These are phyloP conservation scores for Dactylellina sp. DNA, from an alignment of 2,329 filamentous ascomycete genomes.

Conservation along the genomic window DNA sequence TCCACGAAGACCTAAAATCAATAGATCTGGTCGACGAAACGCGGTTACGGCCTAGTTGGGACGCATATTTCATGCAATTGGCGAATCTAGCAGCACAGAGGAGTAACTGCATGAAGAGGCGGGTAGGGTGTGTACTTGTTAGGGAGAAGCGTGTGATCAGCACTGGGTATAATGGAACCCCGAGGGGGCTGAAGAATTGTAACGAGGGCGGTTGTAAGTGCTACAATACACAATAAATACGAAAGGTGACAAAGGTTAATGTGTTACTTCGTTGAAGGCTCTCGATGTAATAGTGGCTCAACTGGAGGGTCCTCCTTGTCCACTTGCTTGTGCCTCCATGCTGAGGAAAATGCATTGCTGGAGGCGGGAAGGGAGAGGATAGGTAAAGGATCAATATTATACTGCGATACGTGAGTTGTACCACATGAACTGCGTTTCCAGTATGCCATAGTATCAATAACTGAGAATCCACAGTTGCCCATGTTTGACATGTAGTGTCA, in stretches of 20 bases:
- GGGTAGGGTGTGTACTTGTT: constrained; percentile 94
- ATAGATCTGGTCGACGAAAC: constrained; percentile 82
- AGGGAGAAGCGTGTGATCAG: constrained; percentile 86
- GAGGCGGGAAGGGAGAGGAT: constrained; percentile 94
- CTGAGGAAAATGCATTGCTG: constrained; percentile 94
- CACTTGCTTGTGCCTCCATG: constrained; percentile 96
- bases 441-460: constrained; percentile 1
- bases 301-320: constrained; percentile 78
- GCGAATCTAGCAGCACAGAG: constrained; percentile 89
- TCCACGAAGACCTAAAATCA: constrained; percentile 78
- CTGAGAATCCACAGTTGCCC: constrained; percentile 72
- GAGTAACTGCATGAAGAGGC: constrained; percentile 97
- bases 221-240: constrained; percentile 55
- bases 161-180: constrained; percentile 98
- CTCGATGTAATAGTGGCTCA: constrained; percentile 82
- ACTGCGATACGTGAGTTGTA: constrained; percentile 79
- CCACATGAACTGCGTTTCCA: not conserved
- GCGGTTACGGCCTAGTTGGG: constrained; percentile 89
- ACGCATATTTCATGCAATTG: constrained; percentile 98
- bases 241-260: constrained; percentile 42
- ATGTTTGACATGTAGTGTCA: constrained; percentile 97
- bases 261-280: constrained; percentile 64
- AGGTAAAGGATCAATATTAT: constrained; percentile 82
- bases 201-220: constrained; percentile 83
- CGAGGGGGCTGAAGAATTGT: constrained; percentile 87